Conservation (phyloP, 2,329 filamentous ascomycete species). For the Fusarium succisae region DNA sequence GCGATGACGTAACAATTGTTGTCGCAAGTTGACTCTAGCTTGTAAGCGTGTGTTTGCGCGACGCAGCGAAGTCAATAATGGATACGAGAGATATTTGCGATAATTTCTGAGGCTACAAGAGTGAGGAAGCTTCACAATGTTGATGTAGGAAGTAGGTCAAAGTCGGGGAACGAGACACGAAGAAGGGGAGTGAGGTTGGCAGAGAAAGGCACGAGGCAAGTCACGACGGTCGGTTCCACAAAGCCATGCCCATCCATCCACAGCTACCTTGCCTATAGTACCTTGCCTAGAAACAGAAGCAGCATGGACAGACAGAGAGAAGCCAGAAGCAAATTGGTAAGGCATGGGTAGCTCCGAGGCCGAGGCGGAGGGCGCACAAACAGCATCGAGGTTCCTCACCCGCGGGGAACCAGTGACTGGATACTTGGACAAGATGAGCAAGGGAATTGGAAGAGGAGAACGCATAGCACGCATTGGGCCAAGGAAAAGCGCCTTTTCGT, state of each 20-base stretch:
- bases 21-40: constrained; percentile 31
- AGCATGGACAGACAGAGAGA: constrained; percentile 2
- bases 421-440: constrained; percentile 34
- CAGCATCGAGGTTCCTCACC: constrained; percentile 35
- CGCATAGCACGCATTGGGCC: constrained; percentile 34
- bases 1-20: constrained; percentile 46
- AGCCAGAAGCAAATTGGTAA: constrained; percentile 21
- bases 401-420: constrained; percentile 35
- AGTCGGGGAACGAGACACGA: constrained; percentile 33
- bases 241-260: constrained; percentile 17
- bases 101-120: constrained; percentile 8
- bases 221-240: constrained; percentile 47
- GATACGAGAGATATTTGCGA: constrained; percentile 10
- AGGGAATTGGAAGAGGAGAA: not conserved
- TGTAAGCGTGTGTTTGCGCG: constrained; percentile 22
- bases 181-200: constrained; percentile 40
- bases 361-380: constrained; percentile 36
- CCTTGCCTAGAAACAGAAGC: constrained; percentile 7
- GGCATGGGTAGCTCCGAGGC: constrained; percentile 36
- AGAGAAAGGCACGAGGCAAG: constrained; percentile 42
- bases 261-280: not conserved
- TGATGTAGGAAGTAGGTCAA: constrained; percentile 30
- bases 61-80: constrained; percentile 7
- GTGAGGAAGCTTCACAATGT: constrained; percentile 23
- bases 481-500: constrained; percentile 34